These are phyloP conservation scores for Aspergillus fumigatiaffinis DNA, from an alignment of 2,329 filamentous ascomycete genomes.

Conservation along the genomic window DNA sequence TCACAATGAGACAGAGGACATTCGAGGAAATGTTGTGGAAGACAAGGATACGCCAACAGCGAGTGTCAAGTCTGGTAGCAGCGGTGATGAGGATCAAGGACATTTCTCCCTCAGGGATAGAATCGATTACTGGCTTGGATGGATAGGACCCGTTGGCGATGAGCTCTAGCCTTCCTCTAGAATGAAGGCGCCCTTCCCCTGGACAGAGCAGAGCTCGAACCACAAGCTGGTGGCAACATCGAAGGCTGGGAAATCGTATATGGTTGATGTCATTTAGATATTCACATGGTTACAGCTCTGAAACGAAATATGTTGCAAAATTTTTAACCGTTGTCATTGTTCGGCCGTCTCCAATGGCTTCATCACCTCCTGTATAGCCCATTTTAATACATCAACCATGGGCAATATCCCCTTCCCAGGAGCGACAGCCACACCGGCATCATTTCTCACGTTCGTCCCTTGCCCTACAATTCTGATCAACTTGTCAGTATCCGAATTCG, in stretches of 20 bases:
- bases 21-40: not conserved
- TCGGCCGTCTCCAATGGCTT: conserved; percentile 17
- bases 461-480: conserved; percentile 28
- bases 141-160: conserved; percentile 24
- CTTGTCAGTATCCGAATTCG: conserved; percentile 17
- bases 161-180: not conserved
- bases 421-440: conserved; percentile 43
- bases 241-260: not conserved
- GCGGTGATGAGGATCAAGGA: not conserved
- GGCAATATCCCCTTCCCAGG: conserved; percentile 52
- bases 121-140: conserved; percentile 32
- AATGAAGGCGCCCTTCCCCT: too few relatives aligned
- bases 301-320: not conserved
- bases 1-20: not conserved
- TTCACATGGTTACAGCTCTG: not conserved
- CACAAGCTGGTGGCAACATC: not conserved
- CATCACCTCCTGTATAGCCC: conserved; percentile 65
- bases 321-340: not conserved
- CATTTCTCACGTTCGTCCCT: conserved; percentile 41
- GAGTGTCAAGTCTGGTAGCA: not conserved
- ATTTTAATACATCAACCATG: conserved; percentile 61
- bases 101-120: conserved; percentile 20
- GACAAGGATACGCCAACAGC: not conserved
- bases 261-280: not conserved
- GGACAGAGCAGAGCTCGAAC: not conserved